Evolutionary conservation across 2,329 filamentous ascomycete species (phyloP).

Genomic region (Myriangium duriaei): DNA sequence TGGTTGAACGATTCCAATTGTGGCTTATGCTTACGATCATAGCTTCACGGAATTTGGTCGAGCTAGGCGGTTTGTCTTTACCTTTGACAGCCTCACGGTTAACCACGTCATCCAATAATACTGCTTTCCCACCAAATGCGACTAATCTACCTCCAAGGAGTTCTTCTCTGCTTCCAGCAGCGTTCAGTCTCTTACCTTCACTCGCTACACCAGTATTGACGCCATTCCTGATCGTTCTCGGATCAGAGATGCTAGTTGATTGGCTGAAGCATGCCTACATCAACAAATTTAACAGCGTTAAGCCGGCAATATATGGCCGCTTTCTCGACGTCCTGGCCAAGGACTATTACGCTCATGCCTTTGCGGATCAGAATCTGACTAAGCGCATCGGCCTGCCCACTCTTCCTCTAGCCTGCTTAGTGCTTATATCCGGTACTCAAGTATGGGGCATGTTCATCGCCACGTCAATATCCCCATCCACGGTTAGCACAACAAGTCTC

Average conservation of each 20-base stretch:
- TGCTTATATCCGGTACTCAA: conserved; percentile 86
- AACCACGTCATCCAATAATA: conserved; percentile 16
- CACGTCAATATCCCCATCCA: conserved; percentile 63
- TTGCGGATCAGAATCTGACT: conserved; percentile 79
- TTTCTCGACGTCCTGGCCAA: conserved; percentile 92
- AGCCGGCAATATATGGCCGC: conserved; percentile 74
- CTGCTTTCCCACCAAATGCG: conserved; percentile 24
- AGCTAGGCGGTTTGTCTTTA: conserved; percentile 71
- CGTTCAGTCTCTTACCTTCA: conserved; percentile 72
- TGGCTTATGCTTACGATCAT: conserved; percentile 98
- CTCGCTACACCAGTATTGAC: conserved; percentile 84
- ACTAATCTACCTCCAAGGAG: conserved; percentile 47
- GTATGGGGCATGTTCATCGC: conserved; percentile 98
- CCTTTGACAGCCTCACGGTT: conserved; percentile 19
- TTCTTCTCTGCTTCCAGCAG: conserved; percentile 70
- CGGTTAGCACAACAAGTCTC: conserved; percentile 42
- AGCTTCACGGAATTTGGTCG: conserved; percentile 87
- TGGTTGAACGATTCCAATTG: conserved; percentile 92
- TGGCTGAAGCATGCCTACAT: conserved; percentile 97
- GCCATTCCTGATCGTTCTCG: conserved; percentile 85
- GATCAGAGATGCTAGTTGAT: conserved; percentile 93
- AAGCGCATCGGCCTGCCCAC: conserved; percentile 82
- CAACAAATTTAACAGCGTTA: conserved; percentile 96
- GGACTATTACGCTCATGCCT: conserved; percentile 96
- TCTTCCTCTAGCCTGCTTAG: conserved; percentile 84